Conservation (phyloP, 768 basidiomycete genomes). For the Leccinum disarticulatum region DNA sequence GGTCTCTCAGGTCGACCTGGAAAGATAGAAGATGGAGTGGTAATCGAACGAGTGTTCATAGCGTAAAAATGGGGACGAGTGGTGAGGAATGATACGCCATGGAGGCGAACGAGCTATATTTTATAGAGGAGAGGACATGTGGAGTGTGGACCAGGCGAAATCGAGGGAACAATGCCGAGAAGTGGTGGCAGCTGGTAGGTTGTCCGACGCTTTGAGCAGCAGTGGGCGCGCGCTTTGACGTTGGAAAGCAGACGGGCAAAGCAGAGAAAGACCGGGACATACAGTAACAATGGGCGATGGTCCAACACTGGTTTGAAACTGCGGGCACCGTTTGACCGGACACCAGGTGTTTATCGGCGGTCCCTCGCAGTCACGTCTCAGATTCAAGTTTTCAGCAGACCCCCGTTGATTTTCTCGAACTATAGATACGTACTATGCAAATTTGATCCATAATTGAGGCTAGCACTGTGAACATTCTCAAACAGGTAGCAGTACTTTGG, state of each 20-base stretch:
- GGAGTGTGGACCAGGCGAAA: constrained; percentile 19
- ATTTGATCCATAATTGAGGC: too few relatives aligned
- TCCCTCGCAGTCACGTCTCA: too few relatives aligned
- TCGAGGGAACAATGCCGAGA: constrained; percentile 16
- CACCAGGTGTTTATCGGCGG: too few relatives aligned
- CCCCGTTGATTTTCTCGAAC: too few relatives aligned
- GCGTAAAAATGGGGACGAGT: constrained; percentile 6
- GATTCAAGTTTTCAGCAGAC: too few relatives aligned
- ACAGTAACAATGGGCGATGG: not conserved
- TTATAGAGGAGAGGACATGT: constrained; percentile 19
- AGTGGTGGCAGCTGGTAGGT: not conserved
- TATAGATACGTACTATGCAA: too few relatives aligned
- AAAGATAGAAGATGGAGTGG: constrained; percentile 15
- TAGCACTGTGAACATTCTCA: too few relatives aligned
- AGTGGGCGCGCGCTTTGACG: constrained; percentile 11
- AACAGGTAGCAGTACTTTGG: too few relatives aligned
- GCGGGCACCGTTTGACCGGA: too few relatives aligned
- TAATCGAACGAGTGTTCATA: constrained; percentile 11
- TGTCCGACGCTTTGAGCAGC: constrained; percentile 7
- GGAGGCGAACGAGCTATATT: constrained; percentile 3
- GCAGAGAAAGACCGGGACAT: not conserved
- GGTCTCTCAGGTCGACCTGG: constrained; percentile 10
- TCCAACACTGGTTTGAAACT: constrained; percentile 15
- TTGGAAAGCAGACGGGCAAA: not conserved
- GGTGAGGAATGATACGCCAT: constrained; percentile 3